Conservation (phyloP, 176 grass and related monocot genomes). For the Juncus inflexus region DNA sequence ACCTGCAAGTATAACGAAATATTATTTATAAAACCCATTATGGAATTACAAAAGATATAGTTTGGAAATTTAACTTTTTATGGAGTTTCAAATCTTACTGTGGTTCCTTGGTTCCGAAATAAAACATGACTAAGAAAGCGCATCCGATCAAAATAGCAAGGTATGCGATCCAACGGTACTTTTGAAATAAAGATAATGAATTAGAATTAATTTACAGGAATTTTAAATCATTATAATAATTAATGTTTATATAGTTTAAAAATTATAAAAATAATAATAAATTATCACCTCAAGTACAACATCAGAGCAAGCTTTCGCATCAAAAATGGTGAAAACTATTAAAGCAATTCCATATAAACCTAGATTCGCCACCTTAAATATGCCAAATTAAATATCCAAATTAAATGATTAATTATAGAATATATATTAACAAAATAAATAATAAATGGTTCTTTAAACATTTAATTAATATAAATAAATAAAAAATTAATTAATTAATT, state of each 20-base stretch:
- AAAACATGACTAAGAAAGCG: conserved; percentile 65
- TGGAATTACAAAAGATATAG: no score
- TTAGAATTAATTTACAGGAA: conserved; percentile 15
- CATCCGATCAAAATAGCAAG: conserved; percentile 76
- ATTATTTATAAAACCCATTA: not conserved
- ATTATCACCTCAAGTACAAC: conserved; percentile 66
- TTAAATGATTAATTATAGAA: no score
- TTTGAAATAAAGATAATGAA: conserved; percentile 31
- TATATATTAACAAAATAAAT: no score
- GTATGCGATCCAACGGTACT: conserved; percentile 98
- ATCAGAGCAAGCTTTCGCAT: conserved; percentile 30
- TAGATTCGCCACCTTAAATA: conserved; percentile 75
- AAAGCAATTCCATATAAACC: conserved; percentile 82
- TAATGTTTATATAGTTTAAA: not conserved
- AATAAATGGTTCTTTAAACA: conserved; percentile 22
- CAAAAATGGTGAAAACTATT: conserved; percentile 59
- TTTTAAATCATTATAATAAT: not conserved
- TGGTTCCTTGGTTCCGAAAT: conserved; percentile 86
- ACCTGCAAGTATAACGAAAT: conserved; percentile 34
- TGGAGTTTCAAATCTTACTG: conserved; percentile 47
- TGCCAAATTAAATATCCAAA: not conserved
- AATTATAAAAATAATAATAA: not conserved
- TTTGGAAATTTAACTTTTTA: no score
- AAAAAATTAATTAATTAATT: conserved; percentile 24
- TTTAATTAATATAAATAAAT: not conserved